Base-by-base conservation (phyloP, 495 filamentous ascomycete genomes). In the Apiosordaria backusii region DNA sequence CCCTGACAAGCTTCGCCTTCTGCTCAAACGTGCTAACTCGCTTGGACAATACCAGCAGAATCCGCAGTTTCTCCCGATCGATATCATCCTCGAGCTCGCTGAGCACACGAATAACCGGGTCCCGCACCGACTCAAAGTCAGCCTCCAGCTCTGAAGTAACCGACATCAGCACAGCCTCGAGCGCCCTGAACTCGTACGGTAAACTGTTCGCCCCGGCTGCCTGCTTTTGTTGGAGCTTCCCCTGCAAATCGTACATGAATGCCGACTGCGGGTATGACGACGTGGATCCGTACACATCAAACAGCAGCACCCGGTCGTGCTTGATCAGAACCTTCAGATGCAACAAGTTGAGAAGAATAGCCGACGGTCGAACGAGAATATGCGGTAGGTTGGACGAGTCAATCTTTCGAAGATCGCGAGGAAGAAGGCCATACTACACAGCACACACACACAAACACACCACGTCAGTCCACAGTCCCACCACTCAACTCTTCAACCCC, bases 301-400 rank as follows among this genome's bases (percentile, higher is more conserved):
- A 97, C 16, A 98, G 85, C 15, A 99, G 87, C 4, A 99, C 95
- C 5, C 92, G 89, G 70, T 99, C 90, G 45, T 92, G 85, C 76
- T 97, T 97, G 74, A 99, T 97, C 15, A 99, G 83, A 23, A 96
- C 93, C 23, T 94, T 89, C 26, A 99, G 83, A 74, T 99, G 95
- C 15, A 99, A 85, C 19, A 99, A 84, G 71, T 97, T 98, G 71
- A 99, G 90, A 0, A 99, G 83, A 65, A 99, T 98, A 10, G 95
- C 93, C 50, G 90, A 93, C 26, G 93, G 93, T 59, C 95, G 93
- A 64, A 99, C 89, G 62, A 98, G 88, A 60, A 99, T 98, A 69
- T 97, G 92, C 4, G 95, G 95, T n/a, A 99, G 86, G 67, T 96
- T 90, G 60, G 92, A 97, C n/a, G 92, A 96, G 74, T 97, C 95